Conservation (phyloP, 2,329 filamentous ascomycete species). For the Diaporthe vaccinii region DNA sequence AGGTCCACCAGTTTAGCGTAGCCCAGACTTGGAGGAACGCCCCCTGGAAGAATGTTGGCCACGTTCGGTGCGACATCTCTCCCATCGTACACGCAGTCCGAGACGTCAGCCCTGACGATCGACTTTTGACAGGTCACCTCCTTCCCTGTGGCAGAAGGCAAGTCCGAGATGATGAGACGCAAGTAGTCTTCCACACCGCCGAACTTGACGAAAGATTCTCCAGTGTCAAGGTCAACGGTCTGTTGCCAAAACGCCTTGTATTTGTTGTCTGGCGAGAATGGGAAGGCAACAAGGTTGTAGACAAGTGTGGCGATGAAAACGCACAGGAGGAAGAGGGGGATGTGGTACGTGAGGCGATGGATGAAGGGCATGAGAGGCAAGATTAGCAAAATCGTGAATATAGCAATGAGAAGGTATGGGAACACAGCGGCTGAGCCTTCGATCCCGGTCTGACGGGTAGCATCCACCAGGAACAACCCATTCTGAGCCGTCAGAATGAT, state of each 20-base stretch:
- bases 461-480: slow-evolving; percentile 78
- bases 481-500: slow-evolving; percentile 84
- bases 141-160: slow-evolving; percentile 80
- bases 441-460: slow-evolving; percentile 83
- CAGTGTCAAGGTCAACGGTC: slow-evolving; percentile 80
- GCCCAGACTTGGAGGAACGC: slow-evolving; percentile 56
- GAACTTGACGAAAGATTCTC: slow-evolving; percentile 77
- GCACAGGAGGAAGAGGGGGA: slow-evolving; percentile 82
- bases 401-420: slow-evolving; percentile 78
- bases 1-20: slow-evolving; percentile 75
- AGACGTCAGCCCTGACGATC: slow-evolving; percentile 62
- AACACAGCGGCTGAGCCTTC: slow-evolving; percentile 82
- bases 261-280: slow-evolving; percentile 83
- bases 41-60: slow-evolving; percentile 59
- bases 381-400: slow-evolving; percentile 78
- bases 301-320: slow-evolving; percentile 82
- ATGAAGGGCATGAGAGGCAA: slow-evolving; percentile 86
- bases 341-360: slow-evolving; percentile 85
- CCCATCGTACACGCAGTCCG: slow-evolving; percentile 79
- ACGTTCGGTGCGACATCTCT: slow-evolving; percentile 72
- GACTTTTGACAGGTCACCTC: slow-evolving; percentile 65
- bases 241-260: slow-evolving; percentile 93
- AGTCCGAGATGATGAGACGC: slow-evolving; percentile 72
- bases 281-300: slow-evolving; percentile 90
- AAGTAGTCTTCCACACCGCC: slow-evolving; percentile 78